Percentiles rank a stretch among this genome's conserved stretches.
phyloP scores from a whole-genome alignment of 2,329 filamentous ascomycete species.

The Cordyceps cateniannulata region DNA sequence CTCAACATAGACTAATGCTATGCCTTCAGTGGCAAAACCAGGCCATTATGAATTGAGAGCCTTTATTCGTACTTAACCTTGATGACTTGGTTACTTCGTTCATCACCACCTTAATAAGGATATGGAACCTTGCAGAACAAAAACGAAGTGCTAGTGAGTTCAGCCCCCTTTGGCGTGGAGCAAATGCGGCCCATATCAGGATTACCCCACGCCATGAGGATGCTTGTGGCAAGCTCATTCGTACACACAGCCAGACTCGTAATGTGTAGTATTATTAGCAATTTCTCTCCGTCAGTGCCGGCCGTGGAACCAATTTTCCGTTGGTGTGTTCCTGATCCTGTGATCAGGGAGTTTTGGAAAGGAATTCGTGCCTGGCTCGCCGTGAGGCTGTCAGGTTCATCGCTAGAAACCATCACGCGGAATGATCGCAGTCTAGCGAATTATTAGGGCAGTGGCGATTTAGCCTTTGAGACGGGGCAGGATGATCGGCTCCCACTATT shows the following conservation, averaged over 20 bases:
- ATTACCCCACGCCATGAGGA: conserved; percentile 5
- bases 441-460: neutral
- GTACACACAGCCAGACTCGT: neutral
- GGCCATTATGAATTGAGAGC: too few relatives aligned
- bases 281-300: conserved; percentile 6
- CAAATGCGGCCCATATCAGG: neutral
- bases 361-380: too few relatives aligned
- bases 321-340: neutral
- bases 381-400: too few relatives aligned
- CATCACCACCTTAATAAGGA: neutral
- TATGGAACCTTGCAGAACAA: neutral
- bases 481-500: neutral
- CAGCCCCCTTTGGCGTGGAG: neutral
- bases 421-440: neutral
- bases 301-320: neutral
- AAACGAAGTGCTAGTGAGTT: neutral
- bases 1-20: too few relatives aligned
- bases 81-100: neutral
- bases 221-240: neutral
- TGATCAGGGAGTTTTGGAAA: too few relatives aligned
- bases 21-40: too few relatives aligned
- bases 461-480: neutral
- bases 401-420: too few relatives aligned
- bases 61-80: neutral
- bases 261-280: conserved; percentile 7